Percentiles rank a stretch among this genome's conserved stretches.
Conservation (phyloP, 129 eudicot species). For the Calendula officinalis region DNA sequence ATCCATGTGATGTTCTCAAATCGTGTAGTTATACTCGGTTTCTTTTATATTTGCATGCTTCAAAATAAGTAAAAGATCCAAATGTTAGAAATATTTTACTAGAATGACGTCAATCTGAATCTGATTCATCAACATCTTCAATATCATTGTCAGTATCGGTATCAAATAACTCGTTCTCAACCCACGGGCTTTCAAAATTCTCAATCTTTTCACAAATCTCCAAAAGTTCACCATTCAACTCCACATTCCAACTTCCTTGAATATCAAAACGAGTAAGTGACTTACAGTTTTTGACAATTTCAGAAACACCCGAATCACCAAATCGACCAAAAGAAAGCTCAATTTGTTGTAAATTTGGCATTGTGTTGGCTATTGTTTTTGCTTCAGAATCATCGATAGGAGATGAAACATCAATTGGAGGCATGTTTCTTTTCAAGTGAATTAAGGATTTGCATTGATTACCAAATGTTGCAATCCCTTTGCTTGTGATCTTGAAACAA, state of each 20-base stretch:
- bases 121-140: neutral
- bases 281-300: conserved; percentile 34
- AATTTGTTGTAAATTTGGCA: conserved; percentile 23
- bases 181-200: conserved; percentile 25
- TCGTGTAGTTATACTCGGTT: conserved; percentile 2
- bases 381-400: conserved; percentile 36
- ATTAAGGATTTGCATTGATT: conserved; percentile 33
- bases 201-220: conserved; percentile 25
- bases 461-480: conserved; percentile 42
- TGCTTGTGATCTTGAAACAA: conserved; percentile 34
- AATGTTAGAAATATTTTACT: neutral
- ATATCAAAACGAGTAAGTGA: conserved; percentile 31
- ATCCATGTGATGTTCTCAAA: neutral
- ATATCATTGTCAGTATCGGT: conserved; percentile 1
- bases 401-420: conserved; percentile 4
- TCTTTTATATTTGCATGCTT: neutral
- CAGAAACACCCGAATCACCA: conserved; percentile 36
- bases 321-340: conserved; percentile 36
- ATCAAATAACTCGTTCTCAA: conserved; percentile 7
- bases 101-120: conserved; percentile 12
- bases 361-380: conserved; percentile 29
- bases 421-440: conserved; percentile 45
- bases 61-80: neutral
- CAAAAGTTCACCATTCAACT: conserved; percentile 22
- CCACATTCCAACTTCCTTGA: conserved; percentile 33